phyloP scores from a whole-genome alignment of 2,329 filamentous ascomycete genomes.

The Penicillium sumatraense region DNA sequence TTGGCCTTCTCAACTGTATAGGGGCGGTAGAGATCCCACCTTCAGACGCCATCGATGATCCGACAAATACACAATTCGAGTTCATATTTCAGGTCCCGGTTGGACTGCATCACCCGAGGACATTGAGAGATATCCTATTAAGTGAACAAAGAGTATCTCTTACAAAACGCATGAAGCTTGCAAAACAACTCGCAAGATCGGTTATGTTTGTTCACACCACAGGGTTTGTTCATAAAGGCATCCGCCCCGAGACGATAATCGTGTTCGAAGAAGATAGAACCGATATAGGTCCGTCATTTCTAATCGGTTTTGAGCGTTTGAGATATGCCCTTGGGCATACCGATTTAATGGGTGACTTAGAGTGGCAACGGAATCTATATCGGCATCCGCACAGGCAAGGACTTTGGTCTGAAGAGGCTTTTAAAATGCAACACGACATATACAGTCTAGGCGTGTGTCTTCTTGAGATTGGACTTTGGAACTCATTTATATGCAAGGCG shows the following conservation, averaged over 20 bases:
- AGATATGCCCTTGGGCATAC: slow-evolving; percentile 41
- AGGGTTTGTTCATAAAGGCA: slow-evolving; percentile 41
- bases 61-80: background rate
- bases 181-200: slow-evolving; percentile 32
- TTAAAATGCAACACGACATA: slow-evolving; percentile 60
- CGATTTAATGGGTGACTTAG: slow-evolving; percentile 38
- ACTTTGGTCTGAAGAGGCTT: slow-evolving; percentile 40
- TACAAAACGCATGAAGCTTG: slow-evolving; percentile 28
- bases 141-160: background rate
- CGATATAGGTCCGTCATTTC: slow-evolving; percentile 36
- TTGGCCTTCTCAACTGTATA: too few species aligned
- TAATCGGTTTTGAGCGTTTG: slow-evolving; percentile 54
- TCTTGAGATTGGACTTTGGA: slow-evolving; percentile 46
- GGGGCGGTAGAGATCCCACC: too few species aligned
- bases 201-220: slow-evolving; percentile 33
- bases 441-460: slow-evolving; percentile 46
- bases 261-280: slow-evolving; percentile 26
- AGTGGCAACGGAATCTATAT: slow-evolving; percentile 55
- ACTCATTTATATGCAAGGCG: slow-evolving; percentile 7
- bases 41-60: too few species aligned
- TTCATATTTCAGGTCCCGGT: background rate
- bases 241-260: slow-evolving; percentile 39
- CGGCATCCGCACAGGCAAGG: slow-evolving; percentile 57
- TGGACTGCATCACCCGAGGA: background rate
- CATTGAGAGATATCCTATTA: background rate